Evolutionary conservation across 768 basidiomycete genomes (phyloP).

Genomic region (Sporobolomyces phaffii): DNA sequence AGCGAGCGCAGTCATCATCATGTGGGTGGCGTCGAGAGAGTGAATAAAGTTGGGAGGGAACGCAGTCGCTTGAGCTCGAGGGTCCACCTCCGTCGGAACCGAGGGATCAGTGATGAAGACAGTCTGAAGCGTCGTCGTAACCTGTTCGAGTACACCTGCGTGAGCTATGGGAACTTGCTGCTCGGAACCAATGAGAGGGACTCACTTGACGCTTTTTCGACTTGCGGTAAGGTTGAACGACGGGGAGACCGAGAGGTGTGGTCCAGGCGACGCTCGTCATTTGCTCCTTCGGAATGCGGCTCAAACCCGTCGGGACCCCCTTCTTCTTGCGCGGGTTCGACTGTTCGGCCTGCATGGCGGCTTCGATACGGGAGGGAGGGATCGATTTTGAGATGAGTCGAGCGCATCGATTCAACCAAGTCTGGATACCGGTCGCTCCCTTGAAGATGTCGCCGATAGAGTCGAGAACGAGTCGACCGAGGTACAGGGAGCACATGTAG

Average conservation of each 20-base stretch:
- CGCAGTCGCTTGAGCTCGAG: constrained; percentile 82
- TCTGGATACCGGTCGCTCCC: constrained; percentile 86
- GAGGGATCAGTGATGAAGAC: constrained; percentile 86
- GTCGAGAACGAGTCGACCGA: constrained; percentile 69
- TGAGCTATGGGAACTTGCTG: not conserved
- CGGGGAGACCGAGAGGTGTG: constrained; percentile 85
- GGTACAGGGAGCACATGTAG: constrained; percentile 68
- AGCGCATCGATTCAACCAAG: constrained; percentile 78
- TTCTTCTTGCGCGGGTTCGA: constrained; percentile 8
- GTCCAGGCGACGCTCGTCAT: constrained; percentile 98
- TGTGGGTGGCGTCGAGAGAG: constrained; percentile 94
- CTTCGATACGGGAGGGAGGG: constrained; percentile 54
- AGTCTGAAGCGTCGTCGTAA: constrained; percentile 74
- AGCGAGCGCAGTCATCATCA: constrained; percentile 91
- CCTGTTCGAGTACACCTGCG: constrained; percentile 39
- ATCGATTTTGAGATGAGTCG: constrained; percentile 80
- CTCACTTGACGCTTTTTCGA: constrained; percentile 62
- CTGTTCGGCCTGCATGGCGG: constrained; percentile 28
- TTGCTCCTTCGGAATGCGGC: constrained; percentile 68
- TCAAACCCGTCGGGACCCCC: constrained; percentile 6
- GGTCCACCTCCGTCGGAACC: constrained; percentile 67
- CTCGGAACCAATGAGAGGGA: not conserved
- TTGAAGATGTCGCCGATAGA: constrained; percentile 88
- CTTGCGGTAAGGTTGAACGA: constrained; percentile 94
- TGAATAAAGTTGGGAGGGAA: constrained; percentile 99